Base-by-base conservation (phyloP, 1,139 yeast genomes). In the Taiozyma onychis region DNA sequence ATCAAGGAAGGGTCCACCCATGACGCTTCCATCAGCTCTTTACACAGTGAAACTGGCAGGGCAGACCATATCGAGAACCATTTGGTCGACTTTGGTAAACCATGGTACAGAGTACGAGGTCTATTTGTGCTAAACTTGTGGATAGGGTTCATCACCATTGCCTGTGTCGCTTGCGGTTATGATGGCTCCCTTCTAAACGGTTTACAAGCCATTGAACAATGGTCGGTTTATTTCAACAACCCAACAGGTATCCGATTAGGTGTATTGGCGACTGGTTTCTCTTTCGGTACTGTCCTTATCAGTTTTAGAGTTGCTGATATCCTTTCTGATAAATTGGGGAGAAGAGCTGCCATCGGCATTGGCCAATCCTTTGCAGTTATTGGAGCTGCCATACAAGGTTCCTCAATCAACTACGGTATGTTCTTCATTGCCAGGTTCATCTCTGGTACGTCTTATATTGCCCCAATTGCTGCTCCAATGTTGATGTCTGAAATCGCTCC, bases 121-220 rank as follows among this genome's bases (percentile, higher is more conserved):
- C 30, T 50, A 8, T 8, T 47, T 3, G 39, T 43, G 11, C 28
- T 50, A 11, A 50, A 50, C 28, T 48, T 66, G 30, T 57, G 67
- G 41, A 54, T 76, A 18, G 58, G 73, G 18, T 54, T 71, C 24
- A 66, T 73, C 28, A 66, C 77, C 37, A 59, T 76, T 41, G 63
- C 77, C 18, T 69, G 76, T 34, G 70, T 77, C 35, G 72, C 70
- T 51, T 69, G 66, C 47, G 81, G 81, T 9, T 77, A 69, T 52
- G 81, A 77, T 62, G 77, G 78, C 18, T 71, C 76, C 8, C 66
- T 76, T 68, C 61, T 76, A 63, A 77, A 76, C 56, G 78, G 78
- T 43, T 63, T 77, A 44, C 80, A 76, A 57, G 63, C 74, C 7
- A 61, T 49, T 24, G 30, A 45, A 1, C 50, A 50, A 18, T 54